Conservation (phyloP, 768 basidiomycete species). For the Pleurotus sapidus region DNA sequence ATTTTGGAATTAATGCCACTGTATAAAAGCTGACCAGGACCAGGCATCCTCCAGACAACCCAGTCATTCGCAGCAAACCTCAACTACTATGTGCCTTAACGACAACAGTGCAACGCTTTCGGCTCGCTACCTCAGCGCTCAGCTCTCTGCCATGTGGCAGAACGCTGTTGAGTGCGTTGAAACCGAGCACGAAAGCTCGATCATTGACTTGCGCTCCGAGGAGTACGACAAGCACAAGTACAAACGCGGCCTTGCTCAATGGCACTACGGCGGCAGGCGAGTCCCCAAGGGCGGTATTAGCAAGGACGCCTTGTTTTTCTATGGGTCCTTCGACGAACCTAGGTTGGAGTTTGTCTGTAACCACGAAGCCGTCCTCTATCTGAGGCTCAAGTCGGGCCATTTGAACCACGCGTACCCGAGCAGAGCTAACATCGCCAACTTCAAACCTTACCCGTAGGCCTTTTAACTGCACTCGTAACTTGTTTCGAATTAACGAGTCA, state of each 20-base stretch:
- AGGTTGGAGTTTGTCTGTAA: slow-evolving; percentile 18
- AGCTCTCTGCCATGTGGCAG: slow-evolving; percentile 13
- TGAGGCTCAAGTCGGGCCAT: slow-evolving; percentile 15
- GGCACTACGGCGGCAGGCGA: slow-evolving; percentile 7
- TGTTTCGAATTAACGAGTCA: background rate
- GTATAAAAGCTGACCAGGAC: too few species aligned
- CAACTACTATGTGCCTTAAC: background rate
- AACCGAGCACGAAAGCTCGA: slow-evolving; percentile 1
- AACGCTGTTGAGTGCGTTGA: slow-evolving; percentile 13
- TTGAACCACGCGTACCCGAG: slow-evolving; percentile 10
- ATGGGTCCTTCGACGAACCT: slow-evolving; percentile 13
- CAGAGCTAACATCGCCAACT: background rate
- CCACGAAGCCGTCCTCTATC: slow-evolving; percentile 16
- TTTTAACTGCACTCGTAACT: background rate
- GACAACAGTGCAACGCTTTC: slow-evolving; percentile 7
- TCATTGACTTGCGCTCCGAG: background rate
- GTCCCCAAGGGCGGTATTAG: slow-evolving; percentile 5
- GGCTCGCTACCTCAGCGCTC: slow-evolving; percentile 13
- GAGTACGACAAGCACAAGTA: background rate
- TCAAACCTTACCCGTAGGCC: slow-evolving; percentile 4
- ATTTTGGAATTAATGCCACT: too few species aligned
- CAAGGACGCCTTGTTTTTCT: slow-evolving; percentile 14
- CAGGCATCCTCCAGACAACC: too few species aligned
- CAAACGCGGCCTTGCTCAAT: slow-evolving; percentile 11
- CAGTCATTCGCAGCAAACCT: background rate